These are phyloP conservation scores for Rhizopogon vesiculosus DNA, from an alignment of 768 basidiomycete species.

Conservation along the genomic window DNA sequence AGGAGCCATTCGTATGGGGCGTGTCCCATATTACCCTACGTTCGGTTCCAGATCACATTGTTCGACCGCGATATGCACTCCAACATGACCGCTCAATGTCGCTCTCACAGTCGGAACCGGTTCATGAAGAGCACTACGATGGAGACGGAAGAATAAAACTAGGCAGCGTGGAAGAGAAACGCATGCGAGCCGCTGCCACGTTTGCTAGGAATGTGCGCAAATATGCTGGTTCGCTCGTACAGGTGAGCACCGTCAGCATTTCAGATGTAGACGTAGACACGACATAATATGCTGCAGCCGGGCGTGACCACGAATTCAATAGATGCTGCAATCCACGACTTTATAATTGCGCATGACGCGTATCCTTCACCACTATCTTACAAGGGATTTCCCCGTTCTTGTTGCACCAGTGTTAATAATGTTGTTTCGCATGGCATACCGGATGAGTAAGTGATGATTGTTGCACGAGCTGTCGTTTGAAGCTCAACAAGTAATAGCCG, in stretches of 20 bases:
- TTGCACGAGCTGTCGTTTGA: not conserved
- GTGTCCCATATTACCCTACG: constrained; percentile 56
- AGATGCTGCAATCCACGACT: constrained; percentile 68
- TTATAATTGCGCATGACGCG: constrained; percentile 60
- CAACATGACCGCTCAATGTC: constrained; percentile 7
- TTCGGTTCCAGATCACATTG: constrained; percentile 51
- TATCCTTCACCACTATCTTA: constrained; percentile 88
- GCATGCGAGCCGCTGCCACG: constrained; percentile 46
- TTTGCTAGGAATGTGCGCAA: constrained; percentile 55
- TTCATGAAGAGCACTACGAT: constrained; percentile 4
- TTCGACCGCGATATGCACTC: constrained; percentile 47
- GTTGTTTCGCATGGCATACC: constrained; percentile 87
- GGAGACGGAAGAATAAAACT: constrained; percentile 40
- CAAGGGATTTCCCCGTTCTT: constrained; percentile 45
- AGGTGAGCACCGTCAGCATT: constrained; percentile 28
- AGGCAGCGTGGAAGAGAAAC: constrained; percentile 47
- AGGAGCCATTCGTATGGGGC: constrained; percentile 62
- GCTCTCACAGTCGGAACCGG: not conserved
- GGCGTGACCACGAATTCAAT: constrained; percentile 73
- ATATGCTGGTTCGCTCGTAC: constrained; percentile 48
- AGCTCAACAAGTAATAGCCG: constrained; percentile 48
- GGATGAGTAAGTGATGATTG: constrained; percentile 59
- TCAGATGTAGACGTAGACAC: not conserved
- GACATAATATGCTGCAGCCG: constrained; percentile 35
- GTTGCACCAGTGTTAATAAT: constrained; percentile 78